Percentiles rank a stretch among this genome's conserved stretches.
Conservation (phyloP, 768 basidiomycete genomes). For the Pleurotus eryngii region DNA sequence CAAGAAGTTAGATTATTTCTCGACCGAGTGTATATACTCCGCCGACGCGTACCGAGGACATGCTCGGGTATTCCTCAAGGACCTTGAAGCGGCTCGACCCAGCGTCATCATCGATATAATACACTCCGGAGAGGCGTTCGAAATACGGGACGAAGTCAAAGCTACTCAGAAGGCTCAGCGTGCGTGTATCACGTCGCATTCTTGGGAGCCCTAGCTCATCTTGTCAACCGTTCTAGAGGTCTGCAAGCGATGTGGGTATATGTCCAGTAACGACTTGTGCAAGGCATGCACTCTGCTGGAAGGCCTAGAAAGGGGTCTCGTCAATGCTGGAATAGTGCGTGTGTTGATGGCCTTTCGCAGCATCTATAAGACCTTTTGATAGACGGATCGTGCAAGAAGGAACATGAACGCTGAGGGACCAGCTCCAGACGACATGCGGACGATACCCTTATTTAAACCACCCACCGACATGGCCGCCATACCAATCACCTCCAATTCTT, state of each 20-base stretch:
- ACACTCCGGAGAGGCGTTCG: slow-evolving; percentile 91
- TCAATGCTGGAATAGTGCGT: slow-evolving; percentile 57
- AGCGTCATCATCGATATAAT: slow-evolving; percentile 98
- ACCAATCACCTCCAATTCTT: too few relatives aligned
- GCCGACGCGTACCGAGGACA: slow-evolving; percentile 98
- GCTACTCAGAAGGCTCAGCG: slow-evolving; percentile 81
- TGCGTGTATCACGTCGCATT: slow-evolving; percentile 35
- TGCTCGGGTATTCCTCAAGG: slow-evolving; percentile 90
- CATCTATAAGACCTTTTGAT: slow-evolving; percentile 5
- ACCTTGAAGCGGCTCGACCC: slow-evolving; percentile 90
- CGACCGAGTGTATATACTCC: slow-evolving; percentile 98
- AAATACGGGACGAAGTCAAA: slow-evolving; percentile 81
- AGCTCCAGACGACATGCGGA: slow-evolving; percentile 65
- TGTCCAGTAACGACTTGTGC: slow-evolving; percentile 95
- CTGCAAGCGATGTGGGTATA: slow-evolving; percentile 90
- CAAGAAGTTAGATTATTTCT: slow-evolving; percentile 98
- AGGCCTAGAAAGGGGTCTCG: slow-evolving; percentile 85
- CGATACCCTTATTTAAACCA: slow-evolving; percentile 67
- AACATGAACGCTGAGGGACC: slow-evolving; percentile 57
- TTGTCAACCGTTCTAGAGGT: slow-evolving; percentile 53
- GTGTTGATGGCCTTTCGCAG: background rate
- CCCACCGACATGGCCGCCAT: slow-evolving; percentile 3
- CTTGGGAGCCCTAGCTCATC: slow-evolving; percentile 4
- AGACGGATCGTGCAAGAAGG: slow-evolving; percentile 70
- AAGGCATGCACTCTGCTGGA: slow-evolving; percentile 91